Conservation (phyloP, 1,284 basidiomycete species). For the Moesziomyces sp. region DNA sequence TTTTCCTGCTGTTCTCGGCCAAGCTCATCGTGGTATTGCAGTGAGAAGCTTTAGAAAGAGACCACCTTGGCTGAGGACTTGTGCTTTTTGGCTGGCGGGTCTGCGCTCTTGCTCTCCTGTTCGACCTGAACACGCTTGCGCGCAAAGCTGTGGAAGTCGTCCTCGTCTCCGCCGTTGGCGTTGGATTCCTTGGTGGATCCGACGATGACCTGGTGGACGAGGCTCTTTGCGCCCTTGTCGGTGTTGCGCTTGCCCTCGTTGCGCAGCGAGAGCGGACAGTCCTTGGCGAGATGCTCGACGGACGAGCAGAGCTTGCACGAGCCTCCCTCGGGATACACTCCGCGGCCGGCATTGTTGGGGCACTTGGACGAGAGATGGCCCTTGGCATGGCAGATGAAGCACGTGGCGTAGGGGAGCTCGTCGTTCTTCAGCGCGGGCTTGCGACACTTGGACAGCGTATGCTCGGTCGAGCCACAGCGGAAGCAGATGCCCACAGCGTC, state of each 20-base stretch:
- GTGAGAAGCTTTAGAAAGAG: slow-evolving; percentile 16
- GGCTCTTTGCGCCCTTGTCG: slow-evolving; percentile 24
- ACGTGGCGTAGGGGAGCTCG: slow-evolving; percentile 84
- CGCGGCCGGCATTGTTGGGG: slow-evolving; percentile 80
- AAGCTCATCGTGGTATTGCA: neutral
- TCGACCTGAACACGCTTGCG: slow-evolving; percentile 75
- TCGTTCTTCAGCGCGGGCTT: slow-evolving; percentile 72
- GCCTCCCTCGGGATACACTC: slow-evolving; percentile 91
- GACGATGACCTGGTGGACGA: slow-evolving; percentile 28
- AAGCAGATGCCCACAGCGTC: slow-evolving; percentile 59
- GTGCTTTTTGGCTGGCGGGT: slow-evolving; percentile 6
- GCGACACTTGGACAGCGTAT: slow-evolving; percentile 81
- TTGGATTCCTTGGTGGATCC: slow-evolving; percentile 69
- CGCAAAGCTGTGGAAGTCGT: slow-evolving; percentile 86
- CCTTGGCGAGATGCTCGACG: slow-evolving; percentile 84
- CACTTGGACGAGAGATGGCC: slow-evolving; percentile 86
- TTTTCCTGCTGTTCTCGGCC: neutral
- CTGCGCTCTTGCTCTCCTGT: slow-evolving; percentile 33
- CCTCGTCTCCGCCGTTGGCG: slow-evolving; percentile 84
- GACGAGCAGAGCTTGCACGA: slow-evolving; percentile 90
- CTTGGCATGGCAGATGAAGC: slow-evolving; percentile 81
- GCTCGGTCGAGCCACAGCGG: slow-evolving; percentile 84
- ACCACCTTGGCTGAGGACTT: slow-evolving; percentile 38
- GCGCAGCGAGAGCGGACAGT: slow-evolving; percentile 78
- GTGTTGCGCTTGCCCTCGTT: slow-evolving; percentile 56